A percentile compares a stretch with the other conserved stretches of the same genome.
Conservation (phyloP, 164 flowering plant species). For the Akebia trifoliata region DNA sequence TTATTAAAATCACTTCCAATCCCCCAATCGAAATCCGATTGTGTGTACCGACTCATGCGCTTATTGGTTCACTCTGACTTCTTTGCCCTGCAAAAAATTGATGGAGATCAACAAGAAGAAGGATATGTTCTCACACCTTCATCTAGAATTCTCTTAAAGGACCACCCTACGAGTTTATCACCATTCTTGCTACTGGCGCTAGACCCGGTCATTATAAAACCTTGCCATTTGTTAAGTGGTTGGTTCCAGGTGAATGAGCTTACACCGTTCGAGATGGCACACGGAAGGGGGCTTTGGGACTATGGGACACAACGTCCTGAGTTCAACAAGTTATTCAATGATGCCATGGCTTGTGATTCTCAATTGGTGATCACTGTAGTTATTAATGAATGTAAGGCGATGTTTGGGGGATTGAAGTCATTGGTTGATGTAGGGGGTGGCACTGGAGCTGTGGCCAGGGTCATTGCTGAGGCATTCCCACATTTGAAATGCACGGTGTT, state of each 20-base stretch:
- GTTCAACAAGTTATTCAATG: slow-evolving; percentile 16
- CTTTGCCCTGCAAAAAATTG: too few species aligned
- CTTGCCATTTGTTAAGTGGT: slow-evolving; percentile 23
- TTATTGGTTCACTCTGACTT: slow-evolving; percentile 31
- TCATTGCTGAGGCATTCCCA: slow-evolving; percentile 21
- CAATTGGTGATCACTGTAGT: slow-evolving; percentile 9
- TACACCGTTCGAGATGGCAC: slow-evolving; percentile 24
- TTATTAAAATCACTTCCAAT: slow-evolving; percentile 18
- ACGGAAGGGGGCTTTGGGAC: slow-evolving; percentile 25
- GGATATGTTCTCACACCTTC: too few species aligned
- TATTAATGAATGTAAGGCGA: slow-evolving; percentile 7
- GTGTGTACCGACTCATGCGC: slow-evolving; percentile 34
- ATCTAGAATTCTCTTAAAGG: too few species aligned
- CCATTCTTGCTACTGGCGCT: too few species aligned
- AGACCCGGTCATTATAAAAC: slow-evolving; percentile 15
- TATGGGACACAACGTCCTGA: slow-evolving; percentile 8
- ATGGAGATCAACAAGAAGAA: too few species aligned
- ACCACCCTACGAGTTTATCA: too few species aligned
- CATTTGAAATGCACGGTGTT: slow-evolving; percentile 25
- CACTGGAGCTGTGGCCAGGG: slow-evolving; percentile 4
- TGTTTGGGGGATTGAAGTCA: slow-evolving; percentile 26
- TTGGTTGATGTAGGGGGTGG: slow-evolving; percentile 28
- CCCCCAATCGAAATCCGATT: slow-evolving; percentile 9
- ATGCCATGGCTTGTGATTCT: slow-evolving; percentile 28
- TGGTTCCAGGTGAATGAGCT: slow-evolving; percentile 16